These are phyloP conservation scores for Saccharomyces uvarum DNA, from an alignment of 1,139 yeast species.

Conservation along the genomic window DNA sequence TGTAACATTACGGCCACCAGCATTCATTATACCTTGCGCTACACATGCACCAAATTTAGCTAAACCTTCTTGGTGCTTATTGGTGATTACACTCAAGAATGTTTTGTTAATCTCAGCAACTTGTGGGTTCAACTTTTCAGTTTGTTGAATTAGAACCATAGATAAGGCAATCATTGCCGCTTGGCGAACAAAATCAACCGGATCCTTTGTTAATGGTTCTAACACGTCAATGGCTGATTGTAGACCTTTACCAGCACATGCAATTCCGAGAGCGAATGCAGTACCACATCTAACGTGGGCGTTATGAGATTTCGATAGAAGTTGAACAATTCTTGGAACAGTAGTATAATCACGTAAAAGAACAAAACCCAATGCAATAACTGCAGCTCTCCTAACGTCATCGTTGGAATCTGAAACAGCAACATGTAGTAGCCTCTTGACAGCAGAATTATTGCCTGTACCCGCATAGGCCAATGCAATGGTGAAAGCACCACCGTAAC, in stretches of 20 bases:
- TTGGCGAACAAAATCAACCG: constrained; percentile 95
- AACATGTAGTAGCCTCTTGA: constrained; percentile 75
- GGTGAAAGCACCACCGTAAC: constrained; percentile 95
- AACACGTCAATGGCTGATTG: constrained; percentile 85
- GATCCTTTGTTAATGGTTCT: constrained; percentile 87
- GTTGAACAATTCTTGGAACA: constrained; percentile 90
- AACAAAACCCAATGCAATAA: constrained; percentile 86
- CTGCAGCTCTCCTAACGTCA: constrained; percentile 95
- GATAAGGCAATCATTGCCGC: constrained; percentile 92
- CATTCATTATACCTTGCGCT: constrained; percentile 96
- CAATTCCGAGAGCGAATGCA: constrained; percentile 91
- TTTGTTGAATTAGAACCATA: constrained; percentile 90
- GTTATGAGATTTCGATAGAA: constrained; percentile 88
- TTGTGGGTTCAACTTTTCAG: constrained; percentile 74
- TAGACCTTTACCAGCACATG: constrained; percentile 92
- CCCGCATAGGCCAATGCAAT: constrained; percentile 96
- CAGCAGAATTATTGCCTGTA: constrained; percentile 83
- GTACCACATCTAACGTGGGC: constrained; percentile 99
- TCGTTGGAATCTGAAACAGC: constrained; percentile 97
- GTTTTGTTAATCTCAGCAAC: constrained; percentile 69
- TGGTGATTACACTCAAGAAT: constrained; percentile 66
- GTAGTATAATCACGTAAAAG: constrained; percentile 85
- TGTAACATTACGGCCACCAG: constrained; percentile 98
- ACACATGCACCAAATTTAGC: constrained; percentile 97
- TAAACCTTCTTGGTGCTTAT: constrained; percentile 92